A percentile compares a stretch with the other conserved stretches of the same genome.
Evolutionary conservation across 2,329 filamentous ascomycete genomes (phyloP).

Genomic region (Sporothrix variecibatus): DNA sequence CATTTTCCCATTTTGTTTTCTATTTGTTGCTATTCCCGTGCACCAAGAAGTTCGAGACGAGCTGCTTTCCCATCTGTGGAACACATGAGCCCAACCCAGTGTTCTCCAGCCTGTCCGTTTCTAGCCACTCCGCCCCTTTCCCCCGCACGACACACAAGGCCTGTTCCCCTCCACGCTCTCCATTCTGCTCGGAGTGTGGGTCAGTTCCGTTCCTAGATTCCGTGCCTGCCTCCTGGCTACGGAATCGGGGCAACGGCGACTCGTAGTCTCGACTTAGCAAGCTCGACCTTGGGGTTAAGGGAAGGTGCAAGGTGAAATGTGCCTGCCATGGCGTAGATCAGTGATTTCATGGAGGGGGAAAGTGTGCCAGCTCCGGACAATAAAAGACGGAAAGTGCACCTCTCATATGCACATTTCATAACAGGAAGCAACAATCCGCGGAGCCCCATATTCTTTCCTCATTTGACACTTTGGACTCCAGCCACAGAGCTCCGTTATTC

Average conservation of each 20-base stretch:
- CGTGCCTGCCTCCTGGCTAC: neutral
- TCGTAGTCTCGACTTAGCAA: neutral
- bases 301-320: neutral
- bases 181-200: neutral
- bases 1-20: neutral
- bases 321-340: neutral
- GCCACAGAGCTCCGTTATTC: neutral
- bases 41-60: neutral
- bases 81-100: neutral
- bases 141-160: neutral
- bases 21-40: neutral
- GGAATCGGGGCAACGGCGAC: constrained; percentile 7
- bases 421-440: neutral
- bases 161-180: neutral
- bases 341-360: neutral
- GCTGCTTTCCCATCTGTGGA: neutral
- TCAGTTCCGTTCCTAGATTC: neutral
- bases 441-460: neutral
- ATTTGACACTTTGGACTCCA: neutral
- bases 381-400: neutral
- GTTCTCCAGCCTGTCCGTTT: neutral
- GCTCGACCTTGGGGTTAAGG: neutral
- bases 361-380: neutral
- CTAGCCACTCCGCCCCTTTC: neutral
- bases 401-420: neutral